Base-by-base conservation (phyloP, 2,329 filamentous ascomycete species). In the Pseudodiploospora longispora region DNA sequence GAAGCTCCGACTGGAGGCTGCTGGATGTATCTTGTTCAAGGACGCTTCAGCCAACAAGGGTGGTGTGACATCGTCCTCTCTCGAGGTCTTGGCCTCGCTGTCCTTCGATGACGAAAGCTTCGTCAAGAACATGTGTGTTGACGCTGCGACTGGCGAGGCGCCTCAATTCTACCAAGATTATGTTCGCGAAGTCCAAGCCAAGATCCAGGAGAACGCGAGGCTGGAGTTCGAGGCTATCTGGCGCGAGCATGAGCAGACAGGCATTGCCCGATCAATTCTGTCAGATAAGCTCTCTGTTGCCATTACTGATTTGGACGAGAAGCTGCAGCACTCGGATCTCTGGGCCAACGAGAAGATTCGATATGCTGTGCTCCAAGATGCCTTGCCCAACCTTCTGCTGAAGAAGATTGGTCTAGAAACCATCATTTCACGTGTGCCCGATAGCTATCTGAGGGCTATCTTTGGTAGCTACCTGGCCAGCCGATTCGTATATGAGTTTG, bases 31-130 rank as follows among this genome's bases (percentile, higher is more conserved):
- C 56, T 69, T 98, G 35, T 96, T 89, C 82, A 98, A 98, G 72
- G 93, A 98, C 65, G 93, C 93, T 5, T 95, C 88, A 33, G 90
- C 91, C 45, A 98, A 98, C 78, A 98, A 98, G 75, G 93, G 93
- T 52, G 93, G 93, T 63, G 93, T 98, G 38, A 98, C 93, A 1
- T 96, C 89, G 1, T 97, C 93, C 0, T 97, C 93, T 1, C 82
- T 97, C 30, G 93, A 98, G 60, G 93, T 98, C 5, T 79, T 98
- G 27, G 93, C 93, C 6, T 93, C 89, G 10, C 76, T 98, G 46
- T 93, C 89, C 35, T 97, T 98, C 60, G 87, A 98, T 57, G 93
- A 98, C 53, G 72, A 80, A 46, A 80, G 83, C 52, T 98, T 98
- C 69, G 77, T 85, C 42, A 75, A 89, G 66, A 83, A 98, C 74